Evolutionary conservation across 352 stramenopile species (phyloP), one percentile per base, ranked within the genome.

Genomic region (Pythium scleroteichum): DNA sequence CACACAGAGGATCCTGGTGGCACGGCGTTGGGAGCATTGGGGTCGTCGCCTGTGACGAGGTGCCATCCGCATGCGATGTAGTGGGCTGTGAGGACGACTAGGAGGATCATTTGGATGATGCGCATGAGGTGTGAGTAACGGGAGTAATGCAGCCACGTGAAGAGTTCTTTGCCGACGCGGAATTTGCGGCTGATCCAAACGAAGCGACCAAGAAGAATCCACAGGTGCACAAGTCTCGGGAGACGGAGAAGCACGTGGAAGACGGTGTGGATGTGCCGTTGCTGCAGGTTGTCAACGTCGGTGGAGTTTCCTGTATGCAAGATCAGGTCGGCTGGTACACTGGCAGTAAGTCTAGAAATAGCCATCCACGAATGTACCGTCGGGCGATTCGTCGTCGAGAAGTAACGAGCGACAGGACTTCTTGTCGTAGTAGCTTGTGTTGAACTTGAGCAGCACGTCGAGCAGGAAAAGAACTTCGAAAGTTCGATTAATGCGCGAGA

Each of bases 61-160:
- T 35, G 29, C 14, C 10, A 72, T 12, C 20, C n/a, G 27, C 70
- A 78, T 2, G 70, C 64, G 4, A 65, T 55, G 29, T 67, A 50
- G 46, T 75, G 70, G 4, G 56, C 59, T 3, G 57, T 59, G 46
- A 69, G 47, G 16, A 78, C 19, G 16, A 73, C 26, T 12, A 58
- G 5, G 14, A 62, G 4, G 9, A 73, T 53, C 38, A 72, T 39
- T 23, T 50, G 39, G 22, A 39, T 7, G 23, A 78, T 48, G 27
- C 57, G 54, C n/a, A 72, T 35, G 2, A 74, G 29, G 44, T 76
- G 65, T 16, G 53, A 68, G 59, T 71, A 69, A 0, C 69, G 68
- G 9, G 65, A 78, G 62, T 74, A 82, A 17, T 68, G 33, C 8
- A 79, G 49, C 71, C 60, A 75, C 17, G 32, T 40, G 17, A 56